These are phyloP conservation scores for Kodamaea neixiangensis DNA, from an alignment of 805 yeast species.

Conservation along the genomic window DNA sequence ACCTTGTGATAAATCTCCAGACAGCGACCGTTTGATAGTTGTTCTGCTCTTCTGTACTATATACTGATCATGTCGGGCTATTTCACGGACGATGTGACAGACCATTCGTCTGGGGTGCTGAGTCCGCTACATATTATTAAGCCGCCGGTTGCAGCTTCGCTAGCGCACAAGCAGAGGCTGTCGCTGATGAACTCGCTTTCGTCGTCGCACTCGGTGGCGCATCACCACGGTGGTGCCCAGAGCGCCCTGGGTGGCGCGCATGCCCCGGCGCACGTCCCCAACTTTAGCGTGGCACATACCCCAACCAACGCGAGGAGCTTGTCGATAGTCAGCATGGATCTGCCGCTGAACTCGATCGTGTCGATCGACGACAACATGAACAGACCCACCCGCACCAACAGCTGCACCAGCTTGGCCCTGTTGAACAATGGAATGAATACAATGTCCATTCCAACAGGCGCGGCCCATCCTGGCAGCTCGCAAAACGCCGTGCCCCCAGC, in stretches of 20 bases:
- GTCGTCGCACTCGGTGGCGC: slow-evolving; percentile 1
- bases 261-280: slow-evolving; percentile 2
- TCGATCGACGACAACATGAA: slow-evolving; percentile 36
- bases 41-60: neutral
- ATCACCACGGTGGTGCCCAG: neutral
- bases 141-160: slow-evolving; percentile 13
- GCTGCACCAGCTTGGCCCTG: slow-evolving; percentile 24
- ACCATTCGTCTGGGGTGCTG: slow-evolving; percentile 15
- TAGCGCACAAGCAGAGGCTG: slow-evolving; percentile 27
- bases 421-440: slow-evolving; percentile 3
- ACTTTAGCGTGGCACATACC: slow-evolving; percentile 10
- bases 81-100: slow-evolving; percentile 15
- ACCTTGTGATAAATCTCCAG: neutral
- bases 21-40: neutral
- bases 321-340: slow-evolving; percentile 38
- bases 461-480: neutral
- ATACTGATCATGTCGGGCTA: slow-evolving; percentile 10
- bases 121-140: slow-evolving; percentile 16
- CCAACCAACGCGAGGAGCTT: slow-evolving; percentile 32
- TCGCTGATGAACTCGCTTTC: slow-evolving; percentile 28
- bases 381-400: slow-evolving; percentile 36
- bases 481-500: neutral
- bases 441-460: neutral
- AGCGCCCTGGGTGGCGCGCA: neutral
- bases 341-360: slow-evolving; percentile 43